Base-by-base conservation (phyloP, 192 early-diverging fungal genomes). In the Geranomyces variabilis region DNA sequence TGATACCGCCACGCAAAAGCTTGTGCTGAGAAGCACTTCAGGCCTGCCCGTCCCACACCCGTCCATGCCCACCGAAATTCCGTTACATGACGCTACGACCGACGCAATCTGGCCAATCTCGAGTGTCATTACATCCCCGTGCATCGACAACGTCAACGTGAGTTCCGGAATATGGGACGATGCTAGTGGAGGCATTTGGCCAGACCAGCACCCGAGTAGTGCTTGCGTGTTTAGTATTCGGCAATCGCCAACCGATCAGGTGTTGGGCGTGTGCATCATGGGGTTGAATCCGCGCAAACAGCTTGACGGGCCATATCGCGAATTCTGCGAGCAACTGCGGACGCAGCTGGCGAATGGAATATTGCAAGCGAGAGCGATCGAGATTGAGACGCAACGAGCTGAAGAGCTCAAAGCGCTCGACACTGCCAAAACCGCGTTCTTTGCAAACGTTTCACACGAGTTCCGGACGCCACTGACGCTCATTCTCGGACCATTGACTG, bases 401-500 rank as follows among this genome's bases (percentile, higher is more conserved):
- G 47, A 53, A n/a, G 46, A 28, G 14, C 41, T 60, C 15, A n/a
- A 12, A 10, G n/a, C 15, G 67, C 47, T 69, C 28, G 67, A 71
- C 26, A 41, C 24, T 13, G 70, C 58, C 4, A 61, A 61, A 0
- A 63, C 59, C 1, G 34, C 22, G 1, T 67, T 49, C 33, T 71
- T 64, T 48, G 44, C 24, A 19, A 33, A 26, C 34, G 63, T 66
- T 14, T 79, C 76, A 5, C 83, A 85, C 48, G 84, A 85, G 58
- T 58, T 84, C 3, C 56, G 82, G 48, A 85, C 80, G 5, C 84
- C 84, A 0, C 58, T 85, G 21, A 85, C 84, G 6, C 55, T 85
- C 15, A 85, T 85, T 74, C 53, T 85, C n/a, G 71, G 79, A 0
- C 84, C 84, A 1, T 46, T 85, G 15, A 78, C 80, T 0, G 84